Evolutionary conservation across 1,139 yeast genomes (phyloP).

Genomic region (Ogataea hybrid): DNA sequence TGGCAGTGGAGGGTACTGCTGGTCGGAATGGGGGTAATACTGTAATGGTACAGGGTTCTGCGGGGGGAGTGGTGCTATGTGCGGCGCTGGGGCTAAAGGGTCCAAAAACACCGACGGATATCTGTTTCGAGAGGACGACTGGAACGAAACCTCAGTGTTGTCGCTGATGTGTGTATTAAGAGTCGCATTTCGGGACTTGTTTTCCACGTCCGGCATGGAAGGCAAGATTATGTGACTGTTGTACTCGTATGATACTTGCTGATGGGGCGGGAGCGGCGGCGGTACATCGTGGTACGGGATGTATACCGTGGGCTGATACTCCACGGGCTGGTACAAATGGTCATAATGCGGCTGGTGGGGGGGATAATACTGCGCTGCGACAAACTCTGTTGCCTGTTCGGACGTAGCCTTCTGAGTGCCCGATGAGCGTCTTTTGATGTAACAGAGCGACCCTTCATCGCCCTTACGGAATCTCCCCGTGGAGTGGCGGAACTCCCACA

Average conservation of each 20-base stretch:
- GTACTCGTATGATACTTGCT: constrained; percentile 12
- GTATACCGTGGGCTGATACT: constrained; percentile 17
- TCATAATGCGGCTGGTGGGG: constrained; percentile 8
- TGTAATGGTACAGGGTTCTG: constrained; percentile 5
- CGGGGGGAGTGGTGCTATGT: constrained; percentile 3
- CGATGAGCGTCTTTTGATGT: constrained; percentile 63
- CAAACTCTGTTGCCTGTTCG: constrained; percentile 7
- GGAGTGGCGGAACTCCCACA: constrained; percentile 74
- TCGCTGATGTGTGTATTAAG: constrained; percentile 20
- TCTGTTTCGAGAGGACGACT: constrained; percentile 30
- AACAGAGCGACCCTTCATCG: constrained; percentile 53
- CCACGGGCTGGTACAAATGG: constrained; percentile 14
- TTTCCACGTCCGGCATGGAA: constrained; percentile 7
- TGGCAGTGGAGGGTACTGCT: constrained; percentile 2
- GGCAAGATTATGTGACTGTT: constrained; percentile 4
- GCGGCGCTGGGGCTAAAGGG: constrained; percentile 37
- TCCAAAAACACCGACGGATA: constrained; percentile 37
- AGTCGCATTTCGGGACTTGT: constrained; percentile 17
- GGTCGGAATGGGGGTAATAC: constrained; percentile 4
- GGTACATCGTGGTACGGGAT: constrained; percentile 16
- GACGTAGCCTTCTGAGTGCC: constrained; percentile 39
- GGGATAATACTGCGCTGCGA: constrained; percentile 1
- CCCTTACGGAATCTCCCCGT: constrained; percentile 65
- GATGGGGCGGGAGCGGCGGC: constrained; percentile 12
- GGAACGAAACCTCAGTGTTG: constrained; percentile 25